These are phyloP conservation scores for Rutidosis leptorrhynchoides DNA, from an alignment of 129 eudicot species.

Conservation along the genomic window DNA sequence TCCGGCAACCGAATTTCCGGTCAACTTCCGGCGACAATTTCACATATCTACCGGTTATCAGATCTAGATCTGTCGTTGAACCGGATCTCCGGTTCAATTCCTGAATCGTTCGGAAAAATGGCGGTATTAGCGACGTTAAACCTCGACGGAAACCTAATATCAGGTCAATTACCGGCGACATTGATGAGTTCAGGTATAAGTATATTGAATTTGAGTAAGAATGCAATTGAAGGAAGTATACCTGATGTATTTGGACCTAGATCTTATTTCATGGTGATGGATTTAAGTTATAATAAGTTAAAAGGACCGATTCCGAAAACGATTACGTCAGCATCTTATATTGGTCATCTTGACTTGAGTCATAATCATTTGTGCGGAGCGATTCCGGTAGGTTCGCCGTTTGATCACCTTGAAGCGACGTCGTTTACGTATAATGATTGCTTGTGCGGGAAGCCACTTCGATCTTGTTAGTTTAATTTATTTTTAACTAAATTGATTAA, in stretches of 20 bases:
- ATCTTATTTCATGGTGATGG: slow-evolving; percentile 80
- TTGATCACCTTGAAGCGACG: slow-evolving; percentile 74
- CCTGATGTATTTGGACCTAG: slow-evolving; percentile 74
- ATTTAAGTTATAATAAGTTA: slow-evolving; percentile 61
- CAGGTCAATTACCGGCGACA: slow-evolving; percentile 60
- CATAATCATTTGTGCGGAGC: slow-evolving; percentile 79
- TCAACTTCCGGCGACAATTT: slow-evolving; percentile 44
- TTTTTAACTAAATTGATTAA: neutral
- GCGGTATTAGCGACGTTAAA: slow-evolving; percentile 68
- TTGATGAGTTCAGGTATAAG: slow-evolving; percentile 57
- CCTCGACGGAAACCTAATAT: slow-evolving; percentile 64
- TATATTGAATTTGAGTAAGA: slow-evolving; percentile 61
- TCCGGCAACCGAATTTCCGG: slow-evolving; percentile 57
- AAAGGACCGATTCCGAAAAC: slow-evolving; percentile 68
- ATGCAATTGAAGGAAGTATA: slow-evolving; percentile 54
- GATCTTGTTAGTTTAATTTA: slow-evolving; percentile 33
- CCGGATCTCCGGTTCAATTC: slow-evolving; percentile 66
- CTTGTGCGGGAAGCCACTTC: slow-evolving; percentile 79
- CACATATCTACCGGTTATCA: slow-evolving; percentile 61
- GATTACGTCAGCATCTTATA: slow-evolving; percentile 49
- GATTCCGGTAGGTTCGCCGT: slow-evolving; percentile 67
- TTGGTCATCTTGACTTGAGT: slow-evolving; percentile 85
- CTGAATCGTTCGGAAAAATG: slow-evolving; percentile 67
- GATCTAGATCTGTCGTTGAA: slow-evolving; percentile 80
- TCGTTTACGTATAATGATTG: slow-evolving; percentile 68